These are phyloP conservation scores for Globisporangium paroecandrum DNA, from an alignment of 352 stramenopile genomes.

Conservation along the genomic window DNA sequence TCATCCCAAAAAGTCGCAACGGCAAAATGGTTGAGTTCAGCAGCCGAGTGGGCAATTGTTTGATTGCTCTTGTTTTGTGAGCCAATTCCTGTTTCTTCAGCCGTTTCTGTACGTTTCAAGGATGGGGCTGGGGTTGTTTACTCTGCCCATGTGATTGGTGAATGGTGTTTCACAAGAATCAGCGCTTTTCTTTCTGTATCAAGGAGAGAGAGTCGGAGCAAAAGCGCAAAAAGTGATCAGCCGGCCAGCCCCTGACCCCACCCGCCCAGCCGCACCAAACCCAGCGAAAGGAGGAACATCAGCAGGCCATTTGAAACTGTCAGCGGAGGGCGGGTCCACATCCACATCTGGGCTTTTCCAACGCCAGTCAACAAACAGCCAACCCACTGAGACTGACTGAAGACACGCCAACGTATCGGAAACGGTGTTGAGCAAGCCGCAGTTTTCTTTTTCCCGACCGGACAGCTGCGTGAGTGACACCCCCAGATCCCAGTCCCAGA, in stretches of 20 bases:
- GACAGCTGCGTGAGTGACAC: background rate
- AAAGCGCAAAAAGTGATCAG: background rate
- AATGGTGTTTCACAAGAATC: background rate
- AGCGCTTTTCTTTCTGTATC: background rate
- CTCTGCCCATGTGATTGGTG: background rate
- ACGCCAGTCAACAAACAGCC: background rate
- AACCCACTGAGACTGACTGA: background rate
- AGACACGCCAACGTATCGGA: background rate
- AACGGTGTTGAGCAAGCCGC: background rate
- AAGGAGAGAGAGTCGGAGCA: conserved; percentile 1
- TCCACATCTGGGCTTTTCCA: background rate
- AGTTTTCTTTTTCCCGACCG: background rate
- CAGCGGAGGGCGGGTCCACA: background rate
- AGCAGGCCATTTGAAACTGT: background rate
- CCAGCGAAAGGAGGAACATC: background rate
- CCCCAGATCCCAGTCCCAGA: background rate
- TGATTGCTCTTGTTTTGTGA: background rate
- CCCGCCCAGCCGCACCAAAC: background rate
- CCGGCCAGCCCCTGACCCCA: too few species aligned
- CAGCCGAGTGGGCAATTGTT: background rate
- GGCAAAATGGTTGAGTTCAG: background rate
- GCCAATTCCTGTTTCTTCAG: background rate
- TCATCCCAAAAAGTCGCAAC: background rate
- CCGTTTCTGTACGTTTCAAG: background rate
- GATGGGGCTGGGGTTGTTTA: background rate